These are phyloP conservation scores for Sclerotinia borealis DNA, from an alignment of 2,329 filamentous ascomycete genomes.

Conservation along the genomic window DNA sequence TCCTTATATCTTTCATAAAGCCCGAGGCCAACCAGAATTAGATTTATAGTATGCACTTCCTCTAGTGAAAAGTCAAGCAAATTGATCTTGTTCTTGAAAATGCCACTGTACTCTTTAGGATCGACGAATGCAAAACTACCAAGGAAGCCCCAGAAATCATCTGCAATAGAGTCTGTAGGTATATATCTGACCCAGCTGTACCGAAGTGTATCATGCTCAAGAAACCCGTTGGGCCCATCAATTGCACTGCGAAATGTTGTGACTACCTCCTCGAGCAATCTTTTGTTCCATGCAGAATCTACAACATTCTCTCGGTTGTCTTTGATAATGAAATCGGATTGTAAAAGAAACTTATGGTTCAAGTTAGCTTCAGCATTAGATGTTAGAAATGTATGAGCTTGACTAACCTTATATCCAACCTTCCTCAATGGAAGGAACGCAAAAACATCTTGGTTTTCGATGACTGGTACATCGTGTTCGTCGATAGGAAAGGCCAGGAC, in stretches of 20 bases:
- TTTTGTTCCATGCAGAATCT: constrained; percentile 36
- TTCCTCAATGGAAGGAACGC: constrained; percentile 16
- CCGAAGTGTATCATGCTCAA: constrained; percentile 32
- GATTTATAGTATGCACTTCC: not conserved
- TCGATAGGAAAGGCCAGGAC: constrained; percentile 2
- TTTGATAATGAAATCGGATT: constrained; percentile 44
- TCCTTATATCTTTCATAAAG: not conserved
- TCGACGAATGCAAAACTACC: constrained; percentile 5
- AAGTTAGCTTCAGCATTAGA: too few relatives aligned
- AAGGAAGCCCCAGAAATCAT: not conserved
- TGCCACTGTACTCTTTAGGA: not conserved
- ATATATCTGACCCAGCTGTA: constrained; percentile 43
- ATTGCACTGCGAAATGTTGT: constrained; percentile 37
- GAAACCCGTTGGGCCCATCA: constrained; percentile 36
- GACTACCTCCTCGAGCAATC: constrained; percentile 34
- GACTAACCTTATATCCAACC: constrained; percentile 12
- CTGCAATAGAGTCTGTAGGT: constrained; percentile 25
- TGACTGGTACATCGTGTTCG: not conserved
- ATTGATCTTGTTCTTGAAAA: not conserved
- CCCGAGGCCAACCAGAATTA: not conserved
- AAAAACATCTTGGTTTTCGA: constrained; percentile 12
- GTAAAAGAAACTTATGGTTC: constrained; percentile 47
- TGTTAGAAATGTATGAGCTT: too few relatives aligned
- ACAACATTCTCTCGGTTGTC: constrained; percentile 39
- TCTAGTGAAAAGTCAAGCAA: not conserved